Conservation (phyloP, 1,139 yeast species). For the Lodderomyces metapsilosis region DNA sequence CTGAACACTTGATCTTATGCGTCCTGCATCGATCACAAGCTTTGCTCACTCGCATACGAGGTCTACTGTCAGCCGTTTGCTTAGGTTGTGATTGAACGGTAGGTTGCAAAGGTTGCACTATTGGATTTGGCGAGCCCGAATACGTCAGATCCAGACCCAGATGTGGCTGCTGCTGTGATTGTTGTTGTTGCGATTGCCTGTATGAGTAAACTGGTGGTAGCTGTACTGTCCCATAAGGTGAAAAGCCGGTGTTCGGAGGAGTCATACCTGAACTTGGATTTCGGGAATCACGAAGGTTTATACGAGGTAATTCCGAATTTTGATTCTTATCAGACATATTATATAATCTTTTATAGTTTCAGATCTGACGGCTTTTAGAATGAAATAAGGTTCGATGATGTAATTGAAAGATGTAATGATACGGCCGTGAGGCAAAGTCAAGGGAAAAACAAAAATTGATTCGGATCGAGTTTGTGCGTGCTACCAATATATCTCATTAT, state of each 20-base stretch:
- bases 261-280: not conserved
- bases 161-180: constrained; percentile 6
- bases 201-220: constrained; percentile 9
- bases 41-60: constrained; percentile 47
- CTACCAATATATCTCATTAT: not conserved
- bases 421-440: not conserved
- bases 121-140: constrained; percentile 2
- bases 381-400: not conserved
- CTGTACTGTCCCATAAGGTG: constrained; percentile 5
- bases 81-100: constrained; percentile 1
- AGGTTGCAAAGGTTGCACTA: constrained; percentile 4
- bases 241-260: constrained; percentile 1
- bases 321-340: not conserved
- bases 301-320: not conserved
- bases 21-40: constrained; percentile 64
- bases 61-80: constrained; percentile 9
- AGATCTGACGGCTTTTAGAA: not conserved
- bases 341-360: no score
- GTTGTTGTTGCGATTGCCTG: constrained; percentile 6
- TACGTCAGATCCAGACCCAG: not conserved
- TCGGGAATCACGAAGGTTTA: not conserved
- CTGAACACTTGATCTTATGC: constrained; percentile 64
- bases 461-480: constrained; percentile 1
- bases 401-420: not conserved
- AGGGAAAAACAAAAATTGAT: not conserved